phyloP scores from a whole-genome alignment of 139 green algal genomes.

The Penium margaritaceum region DNA sequence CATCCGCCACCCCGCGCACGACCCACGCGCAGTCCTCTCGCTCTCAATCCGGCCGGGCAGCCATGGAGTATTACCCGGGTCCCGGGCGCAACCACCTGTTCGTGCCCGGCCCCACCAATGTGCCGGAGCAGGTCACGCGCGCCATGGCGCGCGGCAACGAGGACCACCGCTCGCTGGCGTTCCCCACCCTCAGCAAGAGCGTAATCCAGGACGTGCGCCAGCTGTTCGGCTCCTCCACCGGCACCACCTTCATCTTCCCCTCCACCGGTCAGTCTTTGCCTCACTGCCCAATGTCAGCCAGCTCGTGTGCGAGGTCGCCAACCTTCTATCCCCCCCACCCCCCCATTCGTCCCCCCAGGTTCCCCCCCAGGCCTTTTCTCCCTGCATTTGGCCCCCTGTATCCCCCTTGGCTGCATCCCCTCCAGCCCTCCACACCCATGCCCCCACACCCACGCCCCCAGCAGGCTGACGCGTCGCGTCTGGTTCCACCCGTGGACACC shows the following conservation, averaged over 20 bases:
- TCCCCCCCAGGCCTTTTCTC: no score
- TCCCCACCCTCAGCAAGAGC: conserved; percentile 71
- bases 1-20: no score
- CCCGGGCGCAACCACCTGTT: conserved; percentile 77
- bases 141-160: conserved; percentile 71
- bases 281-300: neutral
- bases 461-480: no score
- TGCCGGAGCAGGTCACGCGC: conserved; percentile 77
- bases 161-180: conserved; percentile 91
- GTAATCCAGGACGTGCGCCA: conserved; percentile 75
- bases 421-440: no score
- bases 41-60: no score
- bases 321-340: no score
- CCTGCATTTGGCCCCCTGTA: no score
- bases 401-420: no score
- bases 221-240: conserved; percentile 73
- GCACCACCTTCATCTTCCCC: conserved; percentile 86
- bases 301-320: neutral
- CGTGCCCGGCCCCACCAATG: conserved; percentile 94
- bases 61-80: conserved; percentile 47
- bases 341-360: no score
- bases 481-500: no score
- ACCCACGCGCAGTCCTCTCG: no score
- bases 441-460: no score
- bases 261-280: conserved; percentile 43